Evolutionary conservation across 2,329 filamentous ascomycete species (phyloP).

Genomic region (Colletotrichum neosansevieriae): DNA sequence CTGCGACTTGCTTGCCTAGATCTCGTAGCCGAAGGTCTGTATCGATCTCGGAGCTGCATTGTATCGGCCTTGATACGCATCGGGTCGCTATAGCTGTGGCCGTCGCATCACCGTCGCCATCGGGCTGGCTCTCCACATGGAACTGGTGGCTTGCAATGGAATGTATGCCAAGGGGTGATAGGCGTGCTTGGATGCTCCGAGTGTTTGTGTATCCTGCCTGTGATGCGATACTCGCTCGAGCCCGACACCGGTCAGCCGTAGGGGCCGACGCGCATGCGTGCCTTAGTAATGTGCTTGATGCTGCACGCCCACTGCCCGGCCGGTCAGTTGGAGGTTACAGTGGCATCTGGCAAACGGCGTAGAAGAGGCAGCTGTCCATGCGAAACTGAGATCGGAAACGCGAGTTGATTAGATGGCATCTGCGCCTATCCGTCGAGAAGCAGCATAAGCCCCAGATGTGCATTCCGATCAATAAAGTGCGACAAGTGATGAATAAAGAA

Average conservation of each 20-base stretch:
- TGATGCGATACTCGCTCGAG: conserved; percentile 5
- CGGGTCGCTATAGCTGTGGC: conserved; percentile 6
- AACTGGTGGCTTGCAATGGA: conserved; percentile 1
- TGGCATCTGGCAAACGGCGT: conserved; percentile 20
- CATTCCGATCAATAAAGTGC: conserved; percentile 11
- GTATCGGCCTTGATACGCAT: conserved; percentile 12
- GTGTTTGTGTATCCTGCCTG: neutral
- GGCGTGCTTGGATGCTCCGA: conserved; percentile 2
- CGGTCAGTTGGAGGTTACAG: conserved; percentile 6
- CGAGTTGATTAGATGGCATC: conserved; percentile 39
- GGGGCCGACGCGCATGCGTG: neutral
- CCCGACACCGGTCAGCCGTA: neutral
- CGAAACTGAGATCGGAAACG: conserved; percentile 20
- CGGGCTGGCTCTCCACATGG: conserved; percentile 6
- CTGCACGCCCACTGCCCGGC: conserved; percentile 8
- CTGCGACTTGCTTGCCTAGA: conserved; percentile 33
- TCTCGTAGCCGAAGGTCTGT: conserved; percentile 25
- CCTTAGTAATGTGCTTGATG: neutral
- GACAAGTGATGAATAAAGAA: neutral
- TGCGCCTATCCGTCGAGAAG: conserved; percentile 27
- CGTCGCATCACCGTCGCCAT: neutral
- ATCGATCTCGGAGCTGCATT: conserved; percentile 36
- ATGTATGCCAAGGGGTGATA: conserved; percentile 10
- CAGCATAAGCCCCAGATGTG: conserved; percentile 29
- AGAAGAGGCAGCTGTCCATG: conserved; percentile 1